Evolutionary conservation across 2,329 filamentous ascomycete species (phyloP).

Genomic region (Penicillium sp.): DNA sequence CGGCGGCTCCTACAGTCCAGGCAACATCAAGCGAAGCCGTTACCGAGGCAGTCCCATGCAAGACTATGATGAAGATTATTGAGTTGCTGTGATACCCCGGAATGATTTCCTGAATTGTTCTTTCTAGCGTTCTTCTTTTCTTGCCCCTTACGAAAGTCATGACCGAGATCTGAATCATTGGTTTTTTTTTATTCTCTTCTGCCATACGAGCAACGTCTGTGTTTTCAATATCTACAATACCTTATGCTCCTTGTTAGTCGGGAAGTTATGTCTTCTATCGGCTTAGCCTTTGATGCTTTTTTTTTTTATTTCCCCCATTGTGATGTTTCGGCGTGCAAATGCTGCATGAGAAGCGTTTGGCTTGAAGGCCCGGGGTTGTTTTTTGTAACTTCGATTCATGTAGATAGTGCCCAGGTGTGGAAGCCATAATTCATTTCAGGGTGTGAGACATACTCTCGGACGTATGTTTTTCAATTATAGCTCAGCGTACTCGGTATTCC

Average conservation of each 20-base stretch:
- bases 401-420: constrained; percentile 5
- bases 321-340: background rate
- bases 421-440: background rate
- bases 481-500: background rate
- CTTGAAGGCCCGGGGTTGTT: background rate
- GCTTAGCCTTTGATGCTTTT: background rate
- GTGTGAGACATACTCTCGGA: background rate
- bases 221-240: constrained; percentile 7
- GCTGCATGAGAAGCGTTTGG: background rate
- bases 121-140: constrained; percentile 7
- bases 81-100: constrained; percentile 26
- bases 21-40: constrained; percentile 38
- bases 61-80: constrained; percentile 42
- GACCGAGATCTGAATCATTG: constrained; percentile 1
- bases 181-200: constrained; percentile 3
- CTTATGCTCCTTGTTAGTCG: background rate
- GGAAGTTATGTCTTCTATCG: constrained; percentile 7
- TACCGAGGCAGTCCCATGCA: constrained; percentile 46
- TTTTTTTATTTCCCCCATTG: background rate
- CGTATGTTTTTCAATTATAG: background rate
- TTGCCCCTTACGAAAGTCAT: constrained; percentile 7
- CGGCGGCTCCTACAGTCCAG: constrained; percentile 38
- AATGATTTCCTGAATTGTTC: constrained; percentile 11
- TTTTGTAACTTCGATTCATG: background rate
- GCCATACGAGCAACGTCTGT: constrained; percentile 7